phyloP scores from a whole-genome alignment of 1,284 basidiomycete species.

The Ceratobasidium sp. region DNA sequence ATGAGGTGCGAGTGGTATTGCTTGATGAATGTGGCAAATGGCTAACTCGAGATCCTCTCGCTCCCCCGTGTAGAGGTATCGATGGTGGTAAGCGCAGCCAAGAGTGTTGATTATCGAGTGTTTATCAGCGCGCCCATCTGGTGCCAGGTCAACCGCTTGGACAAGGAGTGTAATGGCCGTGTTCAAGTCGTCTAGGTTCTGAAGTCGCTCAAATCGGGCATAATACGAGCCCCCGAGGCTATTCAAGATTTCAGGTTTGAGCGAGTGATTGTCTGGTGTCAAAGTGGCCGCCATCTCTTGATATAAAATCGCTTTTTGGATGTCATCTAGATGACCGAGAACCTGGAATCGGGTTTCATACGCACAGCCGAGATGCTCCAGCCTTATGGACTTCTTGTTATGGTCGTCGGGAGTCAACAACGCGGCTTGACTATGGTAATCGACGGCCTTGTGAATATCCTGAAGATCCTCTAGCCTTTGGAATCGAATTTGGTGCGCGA shows the following conservation, averaged over 20 bases:
- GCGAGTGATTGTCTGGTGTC: neutral
- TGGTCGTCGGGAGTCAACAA: neutral
- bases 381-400: neutral
- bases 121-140: neutral
- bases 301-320: neutral
- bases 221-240: neutral
- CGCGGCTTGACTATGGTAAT: neutral
- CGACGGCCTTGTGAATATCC: conserved; percentile 1
- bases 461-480: neutral
- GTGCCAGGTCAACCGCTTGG: neutral
- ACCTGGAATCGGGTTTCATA: neutral
- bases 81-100: too few relatives aligned
- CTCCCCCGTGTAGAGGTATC: too few relatives aligned
- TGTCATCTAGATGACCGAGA: neutral
- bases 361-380: neutral
- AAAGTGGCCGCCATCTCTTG: neutral
- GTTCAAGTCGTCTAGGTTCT: neutral
- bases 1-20: too few relatives aligned
- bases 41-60: too few relatives aligned
- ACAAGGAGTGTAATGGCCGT: neutral
- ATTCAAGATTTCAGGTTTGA: neutral
- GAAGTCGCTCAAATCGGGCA: neutral
- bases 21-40: too few relatives aligned
- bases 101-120: too few relatives aligned
- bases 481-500: neutral